Base-by-base conservation (phyloP, 306 rosid species). In the Begonia loranthoides region DNA sequence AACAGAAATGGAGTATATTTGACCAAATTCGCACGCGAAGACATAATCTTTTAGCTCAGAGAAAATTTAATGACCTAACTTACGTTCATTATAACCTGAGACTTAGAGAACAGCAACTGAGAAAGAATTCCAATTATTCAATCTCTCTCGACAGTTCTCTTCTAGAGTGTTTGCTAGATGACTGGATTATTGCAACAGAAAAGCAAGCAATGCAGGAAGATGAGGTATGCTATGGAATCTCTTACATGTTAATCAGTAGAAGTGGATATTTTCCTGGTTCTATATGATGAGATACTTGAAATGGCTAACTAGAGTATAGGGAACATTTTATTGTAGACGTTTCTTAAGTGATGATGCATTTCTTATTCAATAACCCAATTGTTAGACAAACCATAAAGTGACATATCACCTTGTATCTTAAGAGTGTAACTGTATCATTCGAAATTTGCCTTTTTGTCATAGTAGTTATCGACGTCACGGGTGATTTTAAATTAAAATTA, bases 51-150 rank as follows among this genome's bases (percentile, higher is more conserved):
- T 40, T 82, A 41, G 79, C 90, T 4, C 95, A 72, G 73, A 79
- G 83, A 75, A 82, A 78, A 72, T 54, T 78, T 67, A 77, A 75
- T n/a, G 95, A 85, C 44, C 66, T 82, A 53, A 66, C 70, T 51
- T 85, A 73, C 1, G 94, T 79, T 61, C 97, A 85, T 76, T 89
- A 85, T 75, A 89, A 89, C 66, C 66, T 89, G 75, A 74, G 90
- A 51, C 78, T 89, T 33, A 76, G 94, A 79, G 97, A 89, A 75
- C 74, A 73, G 60, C 90, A 81, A 65, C 53, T 70, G 63, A 74
- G 90, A 59, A 83, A 81, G 72, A 74, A 81, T 65, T 56, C 72
- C 9, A 76, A 68, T 60, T 76, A 74, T 15, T 69, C 78, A 0
- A 14, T 72, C 68, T 80, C 90, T 49, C 59, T 65, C 6, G 94